These are phyloP conservation scores for Penicillium freii DNA, from an alignment of 2,329 filamentous ascomycete genomes.

Conservation along the genomic window DNA sequence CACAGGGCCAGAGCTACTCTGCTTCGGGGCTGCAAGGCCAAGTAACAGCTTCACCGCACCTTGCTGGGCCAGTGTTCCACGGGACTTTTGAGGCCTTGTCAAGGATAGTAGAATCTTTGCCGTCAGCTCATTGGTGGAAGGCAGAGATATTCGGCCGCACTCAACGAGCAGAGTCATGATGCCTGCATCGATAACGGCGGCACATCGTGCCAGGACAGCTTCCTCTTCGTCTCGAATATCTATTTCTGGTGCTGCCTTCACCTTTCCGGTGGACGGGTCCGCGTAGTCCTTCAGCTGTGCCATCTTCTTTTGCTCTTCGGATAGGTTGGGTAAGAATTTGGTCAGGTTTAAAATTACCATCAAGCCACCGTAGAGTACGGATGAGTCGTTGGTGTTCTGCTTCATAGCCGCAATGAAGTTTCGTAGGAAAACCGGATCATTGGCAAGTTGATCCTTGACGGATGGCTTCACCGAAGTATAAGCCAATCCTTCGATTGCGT, in stretches of 20 bases:
- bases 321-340: slow-evolving; percentile 70
- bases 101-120: slow-evolving; percentile 75
- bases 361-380: slow-evolving; percentile 77
- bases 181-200: slow-evolving; percentile 73
- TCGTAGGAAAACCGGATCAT: slow-evolving; percentile 66
- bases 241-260: slow-evolving; percentile 44
- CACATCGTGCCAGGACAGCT: slow-evolving; percentile 73
- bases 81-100: slow-evolving; percentile 68
- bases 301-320: slow-evolving; percentile 91
- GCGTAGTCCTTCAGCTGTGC: slow-evolving; percentile 91
- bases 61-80: slow-evolving; percentile 83
- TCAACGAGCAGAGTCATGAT: slow-evolving; percentile 74
- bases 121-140: slow-evolving; percentile 68
- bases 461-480: slow-evolving; percentile 84
- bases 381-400: slow-evolving; percentile 59
- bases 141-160: slow-evolving; percentile 67
- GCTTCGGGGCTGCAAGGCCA: slow-evolving; percentile 56
- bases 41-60: slow-evolving; percentile 86
- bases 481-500: slow-evolving; percentile 84
- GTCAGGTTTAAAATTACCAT: slow-evolving; percentile 86
- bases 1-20: slow-evolving; percentile 39
- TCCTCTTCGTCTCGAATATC: slow-evolving; percentile 73
- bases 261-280: slow-evolving; percentile 74
- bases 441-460: slow-evolving; percentile 76
- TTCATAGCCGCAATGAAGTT: slow-evolving; percentile 58